phyloP scores from a whole-genome alignment of 257 asterid species.

The Solanum sparsipilum region DNA sequence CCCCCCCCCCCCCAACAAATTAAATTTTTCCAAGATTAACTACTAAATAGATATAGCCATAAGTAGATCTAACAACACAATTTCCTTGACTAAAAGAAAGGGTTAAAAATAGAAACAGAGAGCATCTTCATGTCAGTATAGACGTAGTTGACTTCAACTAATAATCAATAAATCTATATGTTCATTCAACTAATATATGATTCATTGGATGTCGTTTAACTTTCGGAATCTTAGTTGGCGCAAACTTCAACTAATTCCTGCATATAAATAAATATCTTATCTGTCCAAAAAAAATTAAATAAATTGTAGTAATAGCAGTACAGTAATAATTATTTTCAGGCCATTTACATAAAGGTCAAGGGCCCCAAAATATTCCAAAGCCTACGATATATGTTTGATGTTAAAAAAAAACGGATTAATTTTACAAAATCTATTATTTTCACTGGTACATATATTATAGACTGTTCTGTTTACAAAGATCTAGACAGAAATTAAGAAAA shows the following conservation, averaged over 20 bases:
- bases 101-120: not conserved
- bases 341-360: not conserved
- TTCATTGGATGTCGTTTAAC: not conserved
- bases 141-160: not conserved
- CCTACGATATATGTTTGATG: not conserved
- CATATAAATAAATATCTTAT: not conserved
- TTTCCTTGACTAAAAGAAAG: not conserved
- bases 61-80: not conserved
- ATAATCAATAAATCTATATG: not conserved
- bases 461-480: not conserved
- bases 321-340: not conserved
- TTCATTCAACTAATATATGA: not conserved
- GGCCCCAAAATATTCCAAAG: not conserved
- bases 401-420: no score
- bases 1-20: not conserved
- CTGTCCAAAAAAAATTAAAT: not conserved
- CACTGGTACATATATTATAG: not conserved
- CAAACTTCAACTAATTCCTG: not conserved
- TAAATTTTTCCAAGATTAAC: not conserved
- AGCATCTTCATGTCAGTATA: not conserved
- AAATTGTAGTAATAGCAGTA: not conserved
- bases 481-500: not conserved
- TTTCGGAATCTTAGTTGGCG: slow-evolving; percentile 2
- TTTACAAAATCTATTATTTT: not conserved
- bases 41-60: not conserved